Percentiles rank a stretch among this genome's conserved stretches.
Conservation (phyloP, 345 rosid genomes). For the Anacardium occidentale region DNA sequence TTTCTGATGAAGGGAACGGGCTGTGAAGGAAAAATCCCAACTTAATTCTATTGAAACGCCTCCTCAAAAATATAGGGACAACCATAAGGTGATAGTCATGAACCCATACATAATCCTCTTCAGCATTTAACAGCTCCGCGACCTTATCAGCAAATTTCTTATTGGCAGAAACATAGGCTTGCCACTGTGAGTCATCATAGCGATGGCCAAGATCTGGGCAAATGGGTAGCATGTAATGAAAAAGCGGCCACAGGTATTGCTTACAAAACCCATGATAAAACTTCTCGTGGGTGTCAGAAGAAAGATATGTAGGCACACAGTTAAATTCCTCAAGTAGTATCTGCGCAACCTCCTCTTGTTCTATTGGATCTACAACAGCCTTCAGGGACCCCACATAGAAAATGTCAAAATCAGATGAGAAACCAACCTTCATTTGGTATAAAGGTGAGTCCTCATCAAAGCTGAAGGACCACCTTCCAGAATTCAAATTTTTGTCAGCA, state of each 20-base stretch:
- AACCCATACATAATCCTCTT: slow-evolving; percentile 50
- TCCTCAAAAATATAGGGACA: slow-evolving; percentile 47
- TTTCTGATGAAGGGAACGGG: slow-evolving; percentile 53
- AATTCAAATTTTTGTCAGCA: slow-evolving; percentile 34
- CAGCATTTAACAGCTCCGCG: slow-evolving; percentile 41
- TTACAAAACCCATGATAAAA: slow-evolving; percentile 51
- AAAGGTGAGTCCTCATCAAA: slow-evolving; percentile 39
- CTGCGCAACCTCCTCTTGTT: slow-evolving; percentile 48
- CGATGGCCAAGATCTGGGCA: slow-evolving; percentile 46
- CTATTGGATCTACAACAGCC: slow-evolving; percentile 33
- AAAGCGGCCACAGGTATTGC: slow-evolving; percentile 50
- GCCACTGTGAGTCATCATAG: slow-evolving; percentile 42
- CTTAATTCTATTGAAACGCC: slow-evolving; percentile 42
- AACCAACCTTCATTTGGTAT: slow-evolving; percentile 45
- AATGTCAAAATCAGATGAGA: slow-evolving; percentile 39
- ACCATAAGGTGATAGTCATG: slow-evolving; percentile 56
- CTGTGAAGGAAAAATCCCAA: slow-evolving; percentile 56
- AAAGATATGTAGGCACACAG: slow-evolving; percentile 47
- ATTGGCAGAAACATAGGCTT: slow-evolving; percentile 51
- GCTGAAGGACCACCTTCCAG: slow-evolving; percentile 37
- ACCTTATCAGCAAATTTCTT: slow-evolving; percentile 49
- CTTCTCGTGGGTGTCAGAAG: slow-evolving; percentile 40
- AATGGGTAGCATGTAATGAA: slow-evolving; percentile 52
- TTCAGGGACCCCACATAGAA: slow-evolving; percentile 46
- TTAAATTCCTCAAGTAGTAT: slow-evolving; percentile 38